A percentile compares a stretch with the other conserved stretches of the same genome.
phyloP scores from a whole-genome alignment of 768 basidiomycete species.

The Trametes cubensis region DNA sequence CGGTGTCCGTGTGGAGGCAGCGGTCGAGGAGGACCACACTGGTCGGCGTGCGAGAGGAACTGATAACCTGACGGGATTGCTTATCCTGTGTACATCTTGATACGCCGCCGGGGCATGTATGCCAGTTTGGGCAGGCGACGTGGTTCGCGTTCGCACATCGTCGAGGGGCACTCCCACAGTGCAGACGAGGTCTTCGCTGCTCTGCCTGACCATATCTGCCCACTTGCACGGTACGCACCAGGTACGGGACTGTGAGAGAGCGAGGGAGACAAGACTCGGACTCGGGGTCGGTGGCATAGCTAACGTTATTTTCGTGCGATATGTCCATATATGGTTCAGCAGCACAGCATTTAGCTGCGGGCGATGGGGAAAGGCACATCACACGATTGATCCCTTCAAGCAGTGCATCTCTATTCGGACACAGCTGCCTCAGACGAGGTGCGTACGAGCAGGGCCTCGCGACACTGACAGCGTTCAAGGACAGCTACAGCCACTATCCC shows the following conservation, averaged over 20 bases:
- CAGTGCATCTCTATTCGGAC: constrained; percentile 9
- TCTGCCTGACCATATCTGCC: constrained; percentile 1
- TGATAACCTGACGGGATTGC: background rate
- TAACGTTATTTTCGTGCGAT: constrained; percentile 1
- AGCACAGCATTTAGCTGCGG: constrained; percentile 17
- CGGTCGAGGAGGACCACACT: background rate
- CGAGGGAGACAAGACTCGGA: background rate
- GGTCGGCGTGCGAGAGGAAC: background rate
- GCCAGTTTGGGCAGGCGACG: constrained; percentile 16
- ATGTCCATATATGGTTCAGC: constrained; percentile 5
- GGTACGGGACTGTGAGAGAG: background rate
- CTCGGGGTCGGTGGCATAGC: background rate
- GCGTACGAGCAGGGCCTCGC: background rate
- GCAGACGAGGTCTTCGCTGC: background rate
- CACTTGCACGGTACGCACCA: background rate
- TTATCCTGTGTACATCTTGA: constrained; percentile 7
- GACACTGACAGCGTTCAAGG: background rate
- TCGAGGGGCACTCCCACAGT: background rate
- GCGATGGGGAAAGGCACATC: constrained; percentile 4
- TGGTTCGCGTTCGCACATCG: constrained; percentile 6
- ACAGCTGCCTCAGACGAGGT: background rate
- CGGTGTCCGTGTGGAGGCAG: background rate
- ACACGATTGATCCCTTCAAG: constrained; percentile 5
- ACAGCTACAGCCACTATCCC: background rate
- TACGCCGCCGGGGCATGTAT: background rate